Percentiles rank a stretch among this genome's conserved stretches.
These are phyloP conservation scores for Colletotrichum theobromicola DNA, from an alignment of 2,329 filamentous ascomycete species.

Conservation along the genomic window DNA sequence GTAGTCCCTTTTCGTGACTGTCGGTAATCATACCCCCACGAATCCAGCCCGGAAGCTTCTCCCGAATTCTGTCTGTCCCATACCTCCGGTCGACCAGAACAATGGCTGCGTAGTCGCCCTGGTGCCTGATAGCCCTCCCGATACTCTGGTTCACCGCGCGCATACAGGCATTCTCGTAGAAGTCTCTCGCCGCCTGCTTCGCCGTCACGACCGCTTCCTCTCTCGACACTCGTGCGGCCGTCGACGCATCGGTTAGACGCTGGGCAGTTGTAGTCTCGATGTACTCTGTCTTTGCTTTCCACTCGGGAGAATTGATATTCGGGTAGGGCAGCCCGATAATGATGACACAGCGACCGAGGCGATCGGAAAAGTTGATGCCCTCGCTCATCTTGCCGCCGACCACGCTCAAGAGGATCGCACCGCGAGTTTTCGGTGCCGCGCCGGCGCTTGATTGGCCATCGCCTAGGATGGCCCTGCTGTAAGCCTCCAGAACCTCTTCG, in stretches of 20 bases:
- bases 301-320: conserved; percentile 87
- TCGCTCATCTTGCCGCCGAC: conserved; percentile 95
- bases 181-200: conserved; percentile 72
- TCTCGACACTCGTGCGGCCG: conserved; percentile 22
- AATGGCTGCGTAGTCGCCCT: conserved; percentile 88
- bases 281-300: conserved; percentile 90
- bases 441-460: conserved; percentile 21
- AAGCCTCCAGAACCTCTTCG: conserved; percentile 77
- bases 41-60: conserved; percentile 92
- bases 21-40: conserved; percentile 65
- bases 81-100: conserved; percentile 85
- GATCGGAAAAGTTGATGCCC: conserved; percentile 97
- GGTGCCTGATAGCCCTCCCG: conserved; percentile 88
- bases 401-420: conserved; percentile 85
- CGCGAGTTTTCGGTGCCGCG: conserved; percentile 41
- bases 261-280: conserved; percentile 67
- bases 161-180: conserved; percentile 96
- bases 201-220: conserved; percentile 39
- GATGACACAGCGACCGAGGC: conserved; percentile 84
- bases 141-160: conserved; percentile 96
- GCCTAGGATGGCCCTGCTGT: conserved; percentile 70
- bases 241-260: conserved; percentile 36
- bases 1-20: conserved; percentile 56
- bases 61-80: conserved; percentile 71
- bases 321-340: conserved; percentile 95